Percentiles rank a stretch among this genome's conserved stretches.
phyloP scores from a whole-genome alignment of 305 asterid genomes.

The Ajuga reptans region DNA sequence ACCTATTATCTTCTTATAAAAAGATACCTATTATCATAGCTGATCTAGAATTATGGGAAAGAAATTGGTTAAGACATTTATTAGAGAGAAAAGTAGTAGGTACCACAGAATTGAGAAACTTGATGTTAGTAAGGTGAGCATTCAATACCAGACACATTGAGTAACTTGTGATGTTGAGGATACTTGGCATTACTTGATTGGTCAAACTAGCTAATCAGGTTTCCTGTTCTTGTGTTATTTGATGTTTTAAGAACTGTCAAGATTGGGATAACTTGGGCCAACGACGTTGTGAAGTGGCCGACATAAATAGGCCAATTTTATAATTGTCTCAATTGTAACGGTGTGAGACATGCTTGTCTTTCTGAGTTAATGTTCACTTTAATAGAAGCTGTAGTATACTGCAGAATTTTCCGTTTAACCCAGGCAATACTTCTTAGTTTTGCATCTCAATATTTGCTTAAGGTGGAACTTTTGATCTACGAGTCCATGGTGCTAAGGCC shows the following conservation, averaged over 20 bases:
- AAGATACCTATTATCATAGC: background rate
- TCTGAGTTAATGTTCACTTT: background rate
- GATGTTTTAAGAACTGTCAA: background rate
- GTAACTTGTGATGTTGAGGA: background rate
- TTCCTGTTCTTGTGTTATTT: background rate
- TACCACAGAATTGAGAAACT: background rate
- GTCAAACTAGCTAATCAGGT: background rate
- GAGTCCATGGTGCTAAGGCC: background rate
- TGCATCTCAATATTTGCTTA: background rate
- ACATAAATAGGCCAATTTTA: background rate
- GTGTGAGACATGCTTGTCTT: background rate
- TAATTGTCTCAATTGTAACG: background rate
- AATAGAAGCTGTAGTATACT: background rate
- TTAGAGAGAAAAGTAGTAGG: background rate
- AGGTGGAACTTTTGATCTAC: conserved; percentile 13
- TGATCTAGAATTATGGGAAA: conserved; percentile 1
- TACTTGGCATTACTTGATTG: background rate
- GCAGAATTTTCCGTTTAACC: background rate
- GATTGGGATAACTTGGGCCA: background rate
- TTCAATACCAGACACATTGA: background rate
- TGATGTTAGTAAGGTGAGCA: background rate
- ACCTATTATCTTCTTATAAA: no score
- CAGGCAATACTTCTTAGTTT: background rate
- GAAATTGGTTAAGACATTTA: background rate
- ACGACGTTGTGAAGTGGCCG: background rate